Conservation (phyloP, 352 stramenopile genomes). For the Pythium plurisporium region DNA sequence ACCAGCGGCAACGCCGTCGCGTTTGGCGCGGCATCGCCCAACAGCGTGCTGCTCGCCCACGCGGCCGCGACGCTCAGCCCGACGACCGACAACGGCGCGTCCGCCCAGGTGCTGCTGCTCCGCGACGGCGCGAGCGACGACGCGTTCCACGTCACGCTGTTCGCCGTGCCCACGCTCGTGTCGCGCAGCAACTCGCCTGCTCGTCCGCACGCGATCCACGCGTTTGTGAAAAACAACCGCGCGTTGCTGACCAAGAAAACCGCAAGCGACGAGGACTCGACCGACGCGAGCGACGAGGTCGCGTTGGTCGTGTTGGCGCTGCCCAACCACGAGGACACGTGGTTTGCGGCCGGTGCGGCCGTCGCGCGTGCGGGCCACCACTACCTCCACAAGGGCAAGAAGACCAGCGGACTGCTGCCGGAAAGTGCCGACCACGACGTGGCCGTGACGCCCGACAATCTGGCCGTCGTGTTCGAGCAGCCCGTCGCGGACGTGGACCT, state of each 20-base stretch:
- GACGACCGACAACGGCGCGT: slow-evolving; percentile 38
- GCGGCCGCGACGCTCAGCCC: slow-evolving; percentile 37
- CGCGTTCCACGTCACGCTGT: slow-evolving; percentile 42
- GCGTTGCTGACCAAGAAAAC: slow-evolving; percentile 23
- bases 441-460: slow-evolving; percentile 30
- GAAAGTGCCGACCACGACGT: slow-evolving; percentile 21
- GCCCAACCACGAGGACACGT: slow-evolving; percentile 44
- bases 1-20: slow-evolving; percentile 21
- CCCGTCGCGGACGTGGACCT: slow-evolving; percentile 26
- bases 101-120: slow-evolving; percentile 39
- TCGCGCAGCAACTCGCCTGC: slow-evolving; percentile 69
- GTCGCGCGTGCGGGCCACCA: slow-evolving; percentile 43
- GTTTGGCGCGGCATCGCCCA: slow-evolving; percentile 30
- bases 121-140: slow-evolving; percentile 24
- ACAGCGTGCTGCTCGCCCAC: slow-evolving; percentile 48
- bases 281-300: slow-evolving; percentile 22
- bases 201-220: slow-evolving; percentile 69
- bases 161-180: slow-evolving; percentile 51
- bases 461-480: slow-evolving; percentile 51
- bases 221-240: slow-evolving; percentile 54
- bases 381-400: slow-evolving; percentile 52
- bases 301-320: slow-evolving; percentile 58
- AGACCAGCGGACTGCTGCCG: slow-evolving; percentile 28
- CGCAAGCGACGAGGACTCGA: slow-evolving; percentile 12
- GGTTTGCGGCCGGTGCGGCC: slow-evolving; percentile 50